These are phyloP conservation scores for Tricholoma furcatifolium DNA, from an alignment of 768 basidiomycete species.

Conservation along the genomic window DNA sequence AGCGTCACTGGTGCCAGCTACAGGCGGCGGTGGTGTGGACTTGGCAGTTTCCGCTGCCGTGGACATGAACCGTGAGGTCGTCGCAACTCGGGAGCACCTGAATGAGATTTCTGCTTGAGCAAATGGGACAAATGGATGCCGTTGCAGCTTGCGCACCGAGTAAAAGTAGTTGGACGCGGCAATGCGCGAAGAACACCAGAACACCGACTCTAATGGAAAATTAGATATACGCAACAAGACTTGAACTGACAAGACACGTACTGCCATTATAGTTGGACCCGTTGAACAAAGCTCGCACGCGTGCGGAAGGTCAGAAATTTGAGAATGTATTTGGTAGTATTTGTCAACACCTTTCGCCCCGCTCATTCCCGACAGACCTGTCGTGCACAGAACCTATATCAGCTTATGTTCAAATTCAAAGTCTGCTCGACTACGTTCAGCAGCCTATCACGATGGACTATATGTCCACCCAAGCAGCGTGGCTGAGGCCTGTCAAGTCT, in stretches of 20 bases:
- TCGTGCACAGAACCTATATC: too few species aligned
- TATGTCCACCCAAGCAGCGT: too few species aligned
- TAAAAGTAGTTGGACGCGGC: slow-evolving; percentile 36
- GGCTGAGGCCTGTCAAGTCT: too few species aligned
- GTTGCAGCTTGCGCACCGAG: slow-evolving; percentile 29
- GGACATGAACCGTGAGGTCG: slow-evolving; percentile 53
- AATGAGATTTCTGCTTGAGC: slow-evolving; percentile 3
- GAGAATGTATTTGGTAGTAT: slow-evolving; percentile 31
- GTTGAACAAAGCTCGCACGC: slow-evolving; percentile 12
- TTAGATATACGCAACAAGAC: background rate
- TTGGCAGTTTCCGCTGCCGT: slow-evolving; percentile 49
- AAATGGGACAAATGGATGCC: slow-evolving; percentile 5
- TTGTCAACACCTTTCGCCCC: slow-evolving; percentile 20
- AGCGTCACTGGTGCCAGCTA: slow-evolving; percentile 49
- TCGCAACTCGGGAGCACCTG: slow-evolving; percentile 37
- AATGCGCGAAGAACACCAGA: slow-evolving; percentile 39
- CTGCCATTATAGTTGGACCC: slow-evolving; percentile 34
- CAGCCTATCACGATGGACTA: too few species aligned
- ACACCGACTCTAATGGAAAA: slow-evolving; percentile 40
- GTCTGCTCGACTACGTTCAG: background rate
- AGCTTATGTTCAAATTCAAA: too few species aligned
- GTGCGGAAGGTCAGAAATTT: slow-evolving; percentile 32
- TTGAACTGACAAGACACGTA: slow-evolving; percentile 24
- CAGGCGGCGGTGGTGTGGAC: slow-evolving; percentile 38
- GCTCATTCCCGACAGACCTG: slow-evolving; percentile 7